Percentiles rank a stretch among this genome's conserved stretches.
Conservation (phyloP, 2,329 filamentous ascomycete species). For the Corynespora cassiicola region DNA sequence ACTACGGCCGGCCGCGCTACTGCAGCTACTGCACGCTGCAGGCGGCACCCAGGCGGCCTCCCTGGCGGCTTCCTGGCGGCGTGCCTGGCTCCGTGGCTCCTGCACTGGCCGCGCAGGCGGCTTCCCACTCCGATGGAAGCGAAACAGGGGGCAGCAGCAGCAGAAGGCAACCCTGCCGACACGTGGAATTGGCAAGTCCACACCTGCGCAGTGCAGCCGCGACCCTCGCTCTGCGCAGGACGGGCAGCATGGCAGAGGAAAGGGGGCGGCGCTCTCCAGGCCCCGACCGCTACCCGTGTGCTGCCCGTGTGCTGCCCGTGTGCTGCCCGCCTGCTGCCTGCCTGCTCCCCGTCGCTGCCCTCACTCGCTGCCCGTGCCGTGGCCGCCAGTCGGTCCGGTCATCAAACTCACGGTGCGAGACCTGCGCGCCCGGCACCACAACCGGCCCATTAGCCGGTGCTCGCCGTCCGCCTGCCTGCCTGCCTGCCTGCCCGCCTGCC, state of each 20-base stretch:
- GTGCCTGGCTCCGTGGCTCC: too few species aligned
- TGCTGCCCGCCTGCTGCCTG: slow-evolving; percentile 9
- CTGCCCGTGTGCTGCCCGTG: too few species aligned
- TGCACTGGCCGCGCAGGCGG: too few species aligned
- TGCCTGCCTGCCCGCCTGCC: too few species aligned
- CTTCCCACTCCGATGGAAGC: slow-evolving; percentile 44
- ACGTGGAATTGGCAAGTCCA: slow-evolving; percentile 46
- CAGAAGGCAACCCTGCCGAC: slow-evolving; percentile 39
- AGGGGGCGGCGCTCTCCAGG: background rate
- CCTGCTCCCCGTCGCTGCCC: slow-evolving; percentile 13
- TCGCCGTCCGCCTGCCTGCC: too few species aligned
- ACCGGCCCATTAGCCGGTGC: slow-evolving; percentile 32
- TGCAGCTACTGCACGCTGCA: slow-evolving; percentile 38
- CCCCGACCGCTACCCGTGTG: background rate
- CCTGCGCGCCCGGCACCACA: slow-evolving; percentile 25
- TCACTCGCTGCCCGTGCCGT: slow-evolving; percentile 11
- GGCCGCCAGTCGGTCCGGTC: slow-evolving; percentile 21
- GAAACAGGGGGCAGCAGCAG: slow-evolving; percentile 35
- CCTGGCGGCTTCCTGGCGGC: too few species aligned
- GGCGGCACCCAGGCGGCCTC: too few species aligned
- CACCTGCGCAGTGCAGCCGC: slow-evolving; percentile 27
- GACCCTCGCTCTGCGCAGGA: slow-evolving; percentile 28
- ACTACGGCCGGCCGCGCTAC: slow-evolving; percentile 36
- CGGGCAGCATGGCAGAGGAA: slow-evolving; percentile 25
- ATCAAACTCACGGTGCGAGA: slow-evolving; percentile 21